Percentiles rank a stretch among this genome's conserved stretches.
Conservation (phyloP, 1,139 yeast genomes). For the Taphrina sp. region DNA sequence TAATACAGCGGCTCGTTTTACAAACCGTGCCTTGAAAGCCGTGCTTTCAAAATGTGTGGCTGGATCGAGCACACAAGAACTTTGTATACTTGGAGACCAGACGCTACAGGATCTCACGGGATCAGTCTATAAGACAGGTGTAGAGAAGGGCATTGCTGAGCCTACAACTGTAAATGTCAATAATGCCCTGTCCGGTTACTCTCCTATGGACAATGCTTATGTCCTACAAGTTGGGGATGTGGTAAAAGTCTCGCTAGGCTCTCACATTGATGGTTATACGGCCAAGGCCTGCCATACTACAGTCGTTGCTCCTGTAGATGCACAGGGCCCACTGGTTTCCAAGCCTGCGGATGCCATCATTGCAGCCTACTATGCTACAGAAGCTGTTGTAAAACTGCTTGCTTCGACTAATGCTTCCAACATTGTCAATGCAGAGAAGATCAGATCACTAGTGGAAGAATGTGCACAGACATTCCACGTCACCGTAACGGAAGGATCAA, state of each 20-base stretch:
- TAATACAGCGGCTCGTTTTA: slow-evolving; percentile 32
- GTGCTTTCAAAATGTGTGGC: slow-evolving; percentile 20
- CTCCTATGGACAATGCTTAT: slow-evolving; percentile 73
- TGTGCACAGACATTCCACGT: slow-evolving; percentile 80
- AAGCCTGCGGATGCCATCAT: slow-evolving; percentile 82
- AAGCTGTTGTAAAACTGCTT: slow-evolving; percentile 70
- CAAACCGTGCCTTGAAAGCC: slow-evolving; percentile 21
- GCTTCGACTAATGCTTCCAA: slow-evolving; percentile 52
- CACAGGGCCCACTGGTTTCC: slow-evolving; percentile 74
- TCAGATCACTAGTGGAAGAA: slow-evolving; percentile 73
- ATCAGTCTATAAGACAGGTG: slow-evolving; percentile 29
- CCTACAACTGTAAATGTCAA: slow-evolving; percentile 90
- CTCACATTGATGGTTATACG: slow-evolving; percentile 92
- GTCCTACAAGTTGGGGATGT: slow-evolving; percentile 73
- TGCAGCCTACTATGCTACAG: slow-evolving; percentile 85
- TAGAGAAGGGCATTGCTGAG: slow-evolving; percentile 75
- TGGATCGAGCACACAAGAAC: slow-evolving; percentile 28
- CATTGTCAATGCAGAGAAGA: slow-evolving; percentile 61
- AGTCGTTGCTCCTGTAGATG: slow-evolving; percentile 53
- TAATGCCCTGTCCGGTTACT: slow-evolving; percentile 71
- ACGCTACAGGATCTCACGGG: slow-evolving; percentile 17
- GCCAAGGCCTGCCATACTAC: slow-evolving; percentile 81
- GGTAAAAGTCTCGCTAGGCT: slow-evolving; percentile 59
- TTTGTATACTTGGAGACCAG: slow-evolving; percentile 31
- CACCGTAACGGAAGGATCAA: slow-evolving; percentile 84